Evolutionary conservation across 352 stramenopile species (phyloP).

Genomic region (Pythium coloratum): DNA sequence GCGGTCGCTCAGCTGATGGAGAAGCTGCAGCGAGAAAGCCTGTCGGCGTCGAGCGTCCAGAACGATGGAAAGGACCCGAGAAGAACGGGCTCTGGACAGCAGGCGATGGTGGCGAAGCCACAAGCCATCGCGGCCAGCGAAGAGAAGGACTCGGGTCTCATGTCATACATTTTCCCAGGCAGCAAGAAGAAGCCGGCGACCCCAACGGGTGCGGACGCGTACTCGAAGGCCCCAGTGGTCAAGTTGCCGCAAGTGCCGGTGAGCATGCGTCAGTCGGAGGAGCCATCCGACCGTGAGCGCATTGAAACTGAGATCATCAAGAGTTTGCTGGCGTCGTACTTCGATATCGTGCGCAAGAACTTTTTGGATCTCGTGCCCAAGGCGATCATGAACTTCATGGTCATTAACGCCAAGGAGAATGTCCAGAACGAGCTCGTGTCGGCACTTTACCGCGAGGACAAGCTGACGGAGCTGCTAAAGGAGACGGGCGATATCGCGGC

Average conservation of each 20-base stretch:
- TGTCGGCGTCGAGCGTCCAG: conserved; percentile 31
- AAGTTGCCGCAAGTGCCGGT: conserved; percentile 96
- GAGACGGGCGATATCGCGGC: conserved; percentile 95
- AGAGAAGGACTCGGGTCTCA: conserved; percentile 63
- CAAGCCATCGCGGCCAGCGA: conserved; percentile 21
- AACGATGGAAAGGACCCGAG: conserved; percentile 60
- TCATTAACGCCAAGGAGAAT: conserved; percentile 93
- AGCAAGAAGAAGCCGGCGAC: conserved; percentile 43
- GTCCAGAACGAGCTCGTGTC: conserved; percentile 98
- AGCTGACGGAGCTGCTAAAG: conserved; percentile 95
- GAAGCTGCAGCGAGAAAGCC: conserved; percentile 89
- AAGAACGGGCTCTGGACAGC: conserved; percentile 28
- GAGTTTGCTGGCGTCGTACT: conserved; percentile 95
- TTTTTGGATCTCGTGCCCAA: conserved; percentile 99
- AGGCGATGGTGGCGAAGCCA: conserved; percentile 17
- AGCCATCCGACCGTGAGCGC: conserved; percentile 94
- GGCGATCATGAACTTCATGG: conserved; percentile 99
- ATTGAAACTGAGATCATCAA: conserved; percentile 99
- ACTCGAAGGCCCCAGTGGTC: conserved; percentile 72
- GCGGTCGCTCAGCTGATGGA: conserved; percentile 96
- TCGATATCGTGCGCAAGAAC: conserved; percentile 98
- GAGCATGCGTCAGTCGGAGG: conserved; percentile 94
- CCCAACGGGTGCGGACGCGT: conserved; percentile 21
- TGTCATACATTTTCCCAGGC: conserved; percentile 78
- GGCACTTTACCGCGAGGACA: conserved; percentile 96